phyloP scores from a whole-genome alignment of 2,329 filamentous ascomycete genomes.

The Diaporthe sp. region DNA sequence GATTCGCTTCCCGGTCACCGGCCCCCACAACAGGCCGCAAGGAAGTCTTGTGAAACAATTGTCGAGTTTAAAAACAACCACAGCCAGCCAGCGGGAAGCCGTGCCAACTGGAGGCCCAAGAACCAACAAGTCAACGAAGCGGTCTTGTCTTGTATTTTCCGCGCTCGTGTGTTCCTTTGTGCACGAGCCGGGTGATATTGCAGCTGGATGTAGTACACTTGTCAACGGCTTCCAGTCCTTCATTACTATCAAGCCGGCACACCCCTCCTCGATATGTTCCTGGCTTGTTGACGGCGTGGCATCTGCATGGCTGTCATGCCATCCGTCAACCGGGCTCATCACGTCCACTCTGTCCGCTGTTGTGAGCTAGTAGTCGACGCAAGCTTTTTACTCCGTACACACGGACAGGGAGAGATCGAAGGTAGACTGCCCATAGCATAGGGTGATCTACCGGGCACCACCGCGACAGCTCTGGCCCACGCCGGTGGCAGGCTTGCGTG shows the following conservation, averaged over 20 bases:
- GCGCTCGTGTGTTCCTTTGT: constrained; percentile 7
- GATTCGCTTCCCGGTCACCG: constrained; percentile 20
- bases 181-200: constrained; percentile 20
- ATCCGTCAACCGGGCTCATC: neutral
- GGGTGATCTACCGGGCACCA: constrained; percentile 27
- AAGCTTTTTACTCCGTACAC: constrained; percentile 23
- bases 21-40: constrained; percentile 27
- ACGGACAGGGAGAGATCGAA: neutral
- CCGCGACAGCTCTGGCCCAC: constrained; percentile 30
- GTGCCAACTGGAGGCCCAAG: constrained; percentile 4
- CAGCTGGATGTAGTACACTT: constrained; percentile 17
- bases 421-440: constrained; percentile 7
- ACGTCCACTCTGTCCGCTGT: neutral
- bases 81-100: constrained; percentile 10
- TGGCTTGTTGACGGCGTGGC: constrained; percentile 27
- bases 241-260: neutral
- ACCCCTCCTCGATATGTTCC: neutral
- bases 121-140: constrained; percentile 1
- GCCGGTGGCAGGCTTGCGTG: constrained; percentile 33
- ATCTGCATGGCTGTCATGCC: constrained; percentile 13
- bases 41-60: constrained; percentile 33
- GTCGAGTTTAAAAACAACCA: constrained; percentile 24
- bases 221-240: constrained; percentile 9
- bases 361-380: constrained; percentile 12
- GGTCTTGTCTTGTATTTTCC: constrained; percentile 8